Conservation (phyloP, 2,329 filamentous ascomycete genomes). For the Monosporascus sp. region DNA sequence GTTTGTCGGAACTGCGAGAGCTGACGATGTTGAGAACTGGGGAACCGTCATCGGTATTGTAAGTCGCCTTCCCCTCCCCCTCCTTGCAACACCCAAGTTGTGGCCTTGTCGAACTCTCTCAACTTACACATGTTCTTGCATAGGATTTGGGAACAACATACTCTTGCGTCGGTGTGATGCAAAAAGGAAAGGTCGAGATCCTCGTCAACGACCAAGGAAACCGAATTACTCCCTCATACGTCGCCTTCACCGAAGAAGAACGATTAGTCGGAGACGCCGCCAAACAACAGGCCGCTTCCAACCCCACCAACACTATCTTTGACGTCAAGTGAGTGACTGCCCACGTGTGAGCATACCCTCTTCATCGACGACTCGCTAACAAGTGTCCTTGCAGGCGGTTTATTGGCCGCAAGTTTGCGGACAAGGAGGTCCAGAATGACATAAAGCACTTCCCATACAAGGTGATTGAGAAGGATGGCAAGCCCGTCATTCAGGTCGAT, state of each 20-base stretch:
- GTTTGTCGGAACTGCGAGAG: conserved; percentile 71
- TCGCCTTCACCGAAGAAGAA: conserved; percentile 95
- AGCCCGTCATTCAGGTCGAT: conserved; percentile 76
- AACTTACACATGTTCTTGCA: conserved; percentile 1
- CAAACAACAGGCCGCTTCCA: conserved; percentile 87
- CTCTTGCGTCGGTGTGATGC: conserved; percentile 92
- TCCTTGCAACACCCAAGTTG: background rate
- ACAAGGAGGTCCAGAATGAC: conserved; percentile 86
- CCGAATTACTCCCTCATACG: conserved; percentile 92
- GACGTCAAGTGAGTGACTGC: conserved; percentile 70
- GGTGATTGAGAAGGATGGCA: conserved; percentile 82
- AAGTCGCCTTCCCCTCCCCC: conserved; percentile 26
- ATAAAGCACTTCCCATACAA: conserved; percentile 99
- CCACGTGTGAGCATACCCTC: conserved; percentile 12
- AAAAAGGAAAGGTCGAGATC: conserved; percentile 91
- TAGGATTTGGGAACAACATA: conserved; percentile 82
- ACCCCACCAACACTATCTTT: conserved; percentile 71
- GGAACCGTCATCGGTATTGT: conserved; percentile 92
- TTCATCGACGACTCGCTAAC: conserved; percentile 23
- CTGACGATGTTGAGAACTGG: conserved; percentile 70
- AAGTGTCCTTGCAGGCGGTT: conserved; percentile 53
- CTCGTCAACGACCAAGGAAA: conserved; percentile 95
- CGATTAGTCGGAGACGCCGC: conserved; percentile 94
- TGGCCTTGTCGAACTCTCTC: conserved; percentile 13
- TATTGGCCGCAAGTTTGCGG: conserved; percentile 76